Conservation (phyloP, 352 stramenopile species). For the Phytophthora brassicae region DNA sequence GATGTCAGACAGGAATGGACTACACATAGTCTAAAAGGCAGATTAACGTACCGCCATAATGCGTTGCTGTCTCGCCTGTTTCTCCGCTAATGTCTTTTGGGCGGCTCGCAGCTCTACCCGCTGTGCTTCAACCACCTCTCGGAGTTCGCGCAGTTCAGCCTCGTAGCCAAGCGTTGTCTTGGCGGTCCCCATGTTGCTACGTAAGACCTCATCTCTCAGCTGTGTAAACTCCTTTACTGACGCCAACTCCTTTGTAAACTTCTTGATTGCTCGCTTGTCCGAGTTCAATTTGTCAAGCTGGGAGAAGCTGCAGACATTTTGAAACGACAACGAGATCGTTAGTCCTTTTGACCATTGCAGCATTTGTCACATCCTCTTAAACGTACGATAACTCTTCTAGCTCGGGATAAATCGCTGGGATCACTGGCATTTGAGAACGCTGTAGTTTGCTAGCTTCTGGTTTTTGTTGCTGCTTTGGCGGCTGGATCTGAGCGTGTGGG, state of each 20-base stretch:
- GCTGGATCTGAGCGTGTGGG: constrained; percentile 35
- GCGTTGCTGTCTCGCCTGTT: constrained; percentile 69
- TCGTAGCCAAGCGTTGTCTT: constrained; percentile 71
- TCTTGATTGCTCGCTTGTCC: constrained; percentile 65
- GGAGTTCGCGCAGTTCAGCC: constrained; percentile 45
- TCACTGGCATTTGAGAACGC: constrained; percentile 73
- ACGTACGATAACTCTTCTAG: constrained; percentile 81
- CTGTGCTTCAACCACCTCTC: constrained; percentile 52
- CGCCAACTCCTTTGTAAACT: constrained; percentile 60
- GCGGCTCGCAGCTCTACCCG: constrained; percentile 47
- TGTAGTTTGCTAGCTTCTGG: constrained; percentile 44
- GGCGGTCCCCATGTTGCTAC: constrained; percentile 76
- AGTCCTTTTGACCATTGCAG: background rate
- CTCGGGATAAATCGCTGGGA: constrained; percentile 70
- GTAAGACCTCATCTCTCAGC: constrained; percentile 73
- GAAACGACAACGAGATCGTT: constrained; percentile 7
- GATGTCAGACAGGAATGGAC: background rate
- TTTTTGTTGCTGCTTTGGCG: constrained; percentile 36
- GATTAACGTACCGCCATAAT: constrained; percentile 56
- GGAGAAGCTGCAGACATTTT: constrained; percentile 30
- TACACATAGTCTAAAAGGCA: background rate
- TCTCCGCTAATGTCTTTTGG: constrained; percentile 63
- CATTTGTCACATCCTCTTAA: background rate
- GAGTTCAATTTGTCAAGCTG: constrained; percentile 67
- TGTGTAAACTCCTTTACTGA: constrained; percentile 71